Base-by-base conservation (phyloP, 2,329 filamentous ascomycete genomes). In the Penicillium thymicola region DNA sequence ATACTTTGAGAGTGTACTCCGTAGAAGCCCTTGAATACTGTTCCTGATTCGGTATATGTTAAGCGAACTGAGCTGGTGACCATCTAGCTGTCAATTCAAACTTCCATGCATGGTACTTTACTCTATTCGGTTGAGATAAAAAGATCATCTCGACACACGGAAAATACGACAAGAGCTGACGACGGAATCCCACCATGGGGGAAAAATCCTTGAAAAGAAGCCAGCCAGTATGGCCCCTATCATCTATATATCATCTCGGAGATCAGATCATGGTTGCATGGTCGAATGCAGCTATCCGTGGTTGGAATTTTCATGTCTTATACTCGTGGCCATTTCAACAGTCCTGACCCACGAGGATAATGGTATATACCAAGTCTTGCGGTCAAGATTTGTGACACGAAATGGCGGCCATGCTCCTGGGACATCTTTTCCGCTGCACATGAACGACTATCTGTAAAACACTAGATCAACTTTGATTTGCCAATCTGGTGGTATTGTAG, bases 351-450 rank as follows among this genome's bases (percentile, higher is more conserved):
- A 28, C 7, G 10, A 23, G 14, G n/a, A 52, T 21, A 37, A 36
- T 44, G 25, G 32, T 38, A 36, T 51, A 54, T 51, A 54, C 27
- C 4, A n/a, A 11, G 21, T 32, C 36, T 7, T 27, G 40, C 36
- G 28, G 28, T 34, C 36, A 34, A 54, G 9, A 34, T 25, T 25
- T 18, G 37, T 63, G 54, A 59, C 54, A 63, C 63, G 57, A 60
- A 62, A 68, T 71, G 67, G 70, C 66, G 66, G 68, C 69, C 70
- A 72, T 72, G 68, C 65, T 62, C 52, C 61, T 61, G 53, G 55
- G 59, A 56, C 45, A 66, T 68, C 65, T 69, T 66, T 65, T 66
- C 63, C 64, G 59, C 44, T 30, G 54, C 57, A 55, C 55, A 42
- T 54, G 45, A 56, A 55, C 55, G 48, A 59, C 48, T 23, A 14